These are phyloP conservation scores for Cercospora janseana DNA, from an alignment of 2,329 filamentous ascomycete species.

Conservation along the genomic window DNA sequence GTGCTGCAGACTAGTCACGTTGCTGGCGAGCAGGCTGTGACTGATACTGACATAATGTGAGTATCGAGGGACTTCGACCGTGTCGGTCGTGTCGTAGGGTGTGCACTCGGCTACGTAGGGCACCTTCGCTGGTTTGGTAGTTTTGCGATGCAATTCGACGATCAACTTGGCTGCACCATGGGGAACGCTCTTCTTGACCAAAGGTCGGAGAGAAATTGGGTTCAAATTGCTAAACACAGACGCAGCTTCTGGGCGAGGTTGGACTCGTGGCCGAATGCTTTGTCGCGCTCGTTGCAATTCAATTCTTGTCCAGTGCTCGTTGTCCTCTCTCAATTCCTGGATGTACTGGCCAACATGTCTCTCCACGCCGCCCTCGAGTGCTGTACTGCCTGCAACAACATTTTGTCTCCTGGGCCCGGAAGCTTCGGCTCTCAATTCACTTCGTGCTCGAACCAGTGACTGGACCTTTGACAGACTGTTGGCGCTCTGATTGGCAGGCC, in stretches of 20 bases:
- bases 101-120: slow-evolving; percentile 16
- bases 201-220: neutral
- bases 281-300: slow-evolving; percentile 27
- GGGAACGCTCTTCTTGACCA: neutral
- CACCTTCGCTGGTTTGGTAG: slow-evolving; percentile 1
- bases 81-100: slow-evolving; percentile 7
- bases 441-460: neutral
- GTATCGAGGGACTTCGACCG: slow-evolving; percentile 39
- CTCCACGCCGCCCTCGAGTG: slow-evolving; percentile 20
- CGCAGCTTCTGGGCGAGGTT: neutral
- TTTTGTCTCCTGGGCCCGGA: neutral
- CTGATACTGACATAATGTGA: slow-evolving; percentile 45
- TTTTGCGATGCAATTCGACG: slow-evolving; percentile 6
- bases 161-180: slow-evolving; percentile 6
- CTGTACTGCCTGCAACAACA: neutral
- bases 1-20: slow-evolving; percentile 42
- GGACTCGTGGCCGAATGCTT: neutral
- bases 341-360: slow-evolving; percentile 27
- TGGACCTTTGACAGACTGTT: neutral
- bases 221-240: slow-evolving; percentile 8
- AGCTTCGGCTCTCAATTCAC: neutral
- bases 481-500: neutral
- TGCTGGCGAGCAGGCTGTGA: slow-evolving; percentile 44
- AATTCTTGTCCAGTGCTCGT: slow-evolving; percentile 30
- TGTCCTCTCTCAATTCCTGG: slow-evolving; percentile 32